These are phyloP conservation scores for Trichoderma brevicompactum DNA, from an alignment of 2,329 filamentous ascomycete genomes.

Conservation along the genomic window DNA sequence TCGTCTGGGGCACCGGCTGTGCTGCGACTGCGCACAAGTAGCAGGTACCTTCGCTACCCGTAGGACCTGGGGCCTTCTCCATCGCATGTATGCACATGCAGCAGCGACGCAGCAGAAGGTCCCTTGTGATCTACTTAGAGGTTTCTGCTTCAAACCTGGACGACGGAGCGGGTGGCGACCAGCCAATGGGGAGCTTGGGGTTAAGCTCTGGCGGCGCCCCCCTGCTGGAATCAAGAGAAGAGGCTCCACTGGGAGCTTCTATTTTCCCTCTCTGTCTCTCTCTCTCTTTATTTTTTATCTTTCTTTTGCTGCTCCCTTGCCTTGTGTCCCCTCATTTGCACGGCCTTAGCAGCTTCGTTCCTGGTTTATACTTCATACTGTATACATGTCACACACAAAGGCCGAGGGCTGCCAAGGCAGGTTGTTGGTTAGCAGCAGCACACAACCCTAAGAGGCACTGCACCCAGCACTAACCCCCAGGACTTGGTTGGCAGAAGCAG, in stretches of 20 bases:
- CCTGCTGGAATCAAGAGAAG: slow-evolving; percentile 20
- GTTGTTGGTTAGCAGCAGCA: neutral
- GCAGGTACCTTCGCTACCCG: neutral
- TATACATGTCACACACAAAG: neutral
- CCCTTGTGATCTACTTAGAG: slow-evolving; percentile 32
- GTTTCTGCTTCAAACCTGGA: slow-evolving; percentile 22
- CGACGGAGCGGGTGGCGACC: neutral
- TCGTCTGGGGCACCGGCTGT: neutral
- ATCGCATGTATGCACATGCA: slow-evolving; percentile 10
- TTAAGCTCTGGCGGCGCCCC: slow-evolving; percentile 29
- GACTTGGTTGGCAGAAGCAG: slow-evolving; percentile 16
- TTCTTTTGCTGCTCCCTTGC: neutral
- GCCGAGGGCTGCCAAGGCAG: neutral
- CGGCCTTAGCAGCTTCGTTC: neutral
- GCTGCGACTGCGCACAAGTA: neutral
- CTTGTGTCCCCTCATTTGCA: neutral
- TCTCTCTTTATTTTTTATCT: neutral
- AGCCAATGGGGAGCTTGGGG: slow-evolving; percentile 33
- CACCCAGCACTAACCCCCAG: neutral
- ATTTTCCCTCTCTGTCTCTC: slow-evolving; percentile 1
- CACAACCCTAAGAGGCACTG: too few species aligned
- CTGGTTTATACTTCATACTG: neutral
- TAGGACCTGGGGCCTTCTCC: neutral
- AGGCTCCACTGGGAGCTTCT: slow-evolving; percentile 23
- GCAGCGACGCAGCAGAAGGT: slow-evolving; percentile 20